These are phyloP conservation scores for Ganoderma sinense DNA, from an alignment of 1,284 basidiomycete species.

Conservation along the genomic window DNA sequence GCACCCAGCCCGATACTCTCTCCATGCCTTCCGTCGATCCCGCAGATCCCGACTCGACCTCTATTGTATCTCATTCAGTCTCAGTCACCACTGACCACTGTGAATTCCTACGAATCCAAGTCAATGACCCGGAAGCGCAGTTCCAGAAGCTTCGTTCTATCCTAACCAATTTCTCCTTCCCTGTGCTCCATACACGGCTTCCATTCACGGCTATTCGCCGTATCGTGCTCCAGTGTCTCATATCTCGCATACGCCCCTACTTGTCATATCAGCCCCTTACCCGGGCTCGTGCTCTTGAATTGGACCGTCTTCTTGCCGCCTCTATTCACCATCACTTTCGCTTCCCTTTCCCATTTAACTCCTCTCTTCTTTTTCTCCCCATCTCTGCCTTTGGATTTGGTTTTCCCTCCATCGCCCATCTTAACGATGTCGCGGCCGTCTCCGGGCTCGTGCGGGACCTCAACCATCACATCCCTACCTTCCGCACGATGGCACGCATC, in stretches of 20 bases:
- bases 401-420: not conserved
- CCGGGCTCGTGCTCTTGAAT: not conserved
- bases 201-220: not conserved
- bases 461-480: not conserved
- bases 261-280: not conserved
- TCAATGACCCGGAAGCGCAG: not conserved
- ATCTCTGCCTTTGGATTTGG: not conserved
- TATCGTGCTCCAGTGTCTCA: not conserved
- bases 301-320: not conserved
- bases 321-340: not conserved
- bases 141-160: not conserved
- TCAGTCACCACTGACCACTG: not conserved
- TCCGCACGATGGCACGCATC: not conserved
- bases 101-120: not conserved
- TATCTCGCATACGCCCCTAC: not conserved
- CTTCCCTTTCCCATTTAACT: not conserved
- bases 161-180: not conserved
- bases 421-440: not conserved
- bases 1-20: not conserved
- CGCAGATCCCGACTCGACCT: not conserved
- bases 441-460: not conserved
- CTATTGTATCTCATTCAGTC: not conserved
- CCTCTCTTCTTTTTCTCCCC: not conserved
- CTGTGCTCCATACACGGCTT: not conserved
- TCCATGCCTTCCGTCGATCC: not conserved